Percentiles rank a stretch among this genome's conserved stretches.
Evolutionary conservation across 768 basidiomycete species (phyloP).

Genomic region (Russula olivacea): DNA sequence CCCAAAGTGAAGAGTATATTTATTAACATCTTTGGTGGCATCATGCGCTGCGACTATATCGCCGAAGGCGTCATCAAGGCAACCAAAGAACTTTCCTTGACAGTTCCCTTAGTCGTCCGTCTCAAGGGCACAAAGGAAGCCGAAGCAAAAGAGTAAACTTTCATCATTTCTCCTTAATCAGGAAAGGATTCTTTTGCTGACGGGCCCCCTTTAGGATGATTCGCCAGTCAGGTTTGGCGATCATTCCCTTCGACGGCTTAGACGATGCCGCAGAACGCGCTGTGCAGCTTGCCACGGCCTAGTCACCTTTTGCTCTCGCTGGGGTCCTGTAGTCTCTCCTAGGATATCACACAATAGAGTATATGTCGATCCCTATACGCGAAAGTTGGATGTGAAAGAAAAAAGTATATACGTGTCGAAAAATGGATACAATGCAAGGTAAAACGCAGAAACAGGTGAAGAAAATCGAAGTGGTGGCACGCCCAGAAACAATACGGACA

Average conservation of each 20-base stretch:
- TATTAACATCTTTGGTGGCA: constrained; percentile 97
- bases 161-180: constrained; percentile 21
- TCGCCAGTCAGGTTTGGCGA: constrained; percentile 84
- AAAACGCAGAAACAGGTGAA: background rate
- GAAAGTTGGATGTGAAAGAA: background rate
- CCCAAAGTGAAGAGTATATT: constrained; percentile 96
- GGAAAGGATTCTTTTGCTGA: constrained; percentile 21
- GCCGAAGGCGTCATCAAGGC: constrained; percentile 99
- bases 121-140: constrained; percentile 95
- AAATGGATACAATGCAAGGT: constrained; percentile 18
- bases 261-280: constrained; percentile 87
- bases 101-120: constrained; percentile 86
- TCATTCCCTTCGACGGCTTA: constrained; percentile 86
- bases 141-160: constrained; percentile 86
- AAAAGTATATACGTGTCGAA: constrained; percentile 1
- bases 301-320: constrained; percentile 9
- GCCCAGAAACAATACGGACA: constrained; percentile 1
- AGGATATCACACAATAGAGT: constrained; percentile 23
- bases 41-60: constrained; percentile 99
- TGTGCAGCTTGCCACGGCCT: constrained; percentile 53
- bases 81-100: constrained; percentile 81
- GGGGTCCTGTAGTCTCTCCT: background rate
- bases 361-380: constrained; percentile 1
- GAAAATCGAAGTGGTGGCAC: background rate
- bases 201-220: constrained; percentile 63